Conservation (phyloP, 2,329 filamentous ascomycete species). For the Aspergillus ochraceoroseus region DNA sequence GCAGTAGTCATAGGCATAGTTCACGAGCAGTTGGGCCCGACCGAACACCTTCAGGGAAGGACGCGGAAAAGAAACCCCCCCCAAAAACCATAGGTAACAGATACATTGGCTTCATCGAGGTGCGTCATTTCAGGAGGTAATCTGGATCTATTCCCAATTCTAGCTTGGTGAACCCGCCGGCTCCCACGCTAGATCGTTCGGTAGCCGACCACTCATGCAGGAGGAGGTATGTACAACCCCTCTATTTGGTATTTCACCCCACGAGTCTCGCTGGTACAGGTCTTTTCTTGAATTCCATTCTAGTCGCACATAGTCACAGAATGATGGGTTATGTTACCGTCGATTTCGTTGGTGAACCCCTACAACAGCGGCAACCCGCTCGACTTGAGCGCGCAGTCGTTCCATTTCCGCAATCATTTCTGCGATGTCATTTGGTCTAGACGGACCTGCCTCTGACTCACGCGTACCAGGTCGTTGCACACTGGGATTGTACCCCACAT, state of each 20-base stretch:
- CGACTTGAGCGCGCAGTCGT: conserved; percentile 34
- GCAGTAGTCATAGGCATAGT: no score
- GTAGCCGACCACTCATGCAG: conserved; percentile 9
- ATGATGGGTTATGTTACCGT: conserved; percentile 6
- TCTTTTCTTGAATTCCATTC: no score
- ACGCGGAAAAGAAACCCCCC: not conserved
- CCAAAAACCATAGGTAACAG: not conserved
- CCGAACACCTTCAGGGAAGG: no score
- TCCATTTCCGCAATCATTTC: conserved; percentile 37
- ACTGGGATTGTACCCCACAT: conserved; percentile 19
- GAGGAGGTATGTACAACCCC: conserved; percentile 16
- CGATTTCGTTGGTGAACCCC: conserved; percentile 23
- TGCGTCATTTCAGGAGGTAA: not conserved
- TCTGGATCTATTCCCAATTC: not conserved
- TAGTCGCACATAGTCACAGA: no score
- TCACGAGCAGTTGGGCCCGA: no score
- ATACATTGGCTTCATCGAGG: not conserved
- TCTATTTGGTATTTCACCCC: conserved; percentile 2
- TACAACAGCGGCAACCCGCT: conserved; percentile 30
- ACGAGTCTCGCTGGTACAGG: no score
- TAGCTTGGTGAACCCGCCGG: conserved; percentile 13
- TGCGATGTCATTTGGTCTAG: conserved; percentile 26
- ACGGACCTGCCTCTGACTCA: conserved; percentile 21
- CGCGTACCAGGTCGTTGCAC: conserved; percentile 22
- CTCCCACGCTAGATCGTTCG: conserved; percentile 17